Percentiles rank a stretch among this genome's conserved stretches.
Evolutionary conservation across 371 early-diverging fungal species (phyloP).

Genomic region (Syncephalastrum monosporum): DNA sequence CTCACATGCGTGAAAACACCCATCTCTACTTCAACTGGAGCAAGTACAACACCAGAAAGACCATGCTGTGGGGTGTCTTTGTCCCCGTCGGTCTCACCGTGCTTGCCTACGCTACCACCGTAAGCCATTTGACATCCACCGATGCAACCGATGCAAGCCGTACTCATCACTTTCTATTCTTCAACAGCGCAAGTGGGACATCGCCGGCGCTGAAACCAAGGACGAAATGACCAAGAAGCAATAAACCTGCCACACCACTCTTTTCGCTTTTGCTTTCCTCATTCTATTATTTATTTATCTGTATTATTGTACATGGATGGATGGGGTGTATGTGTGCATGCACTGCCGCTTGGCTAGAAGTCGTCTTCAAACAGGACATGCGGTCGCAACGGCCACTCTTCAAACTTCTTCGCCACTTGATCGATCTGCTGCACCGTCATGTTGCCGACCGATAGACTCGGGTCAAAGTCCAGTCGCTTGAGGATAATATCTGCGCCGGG

Average conservation of each 20-base stretch:
- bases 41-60: constrained; percentile 44
- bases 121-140: constrained; percentile 21
- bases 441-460: constrained; percentile 39
- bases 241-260: too few species aligned
- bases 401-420: constrained; percentile 60
- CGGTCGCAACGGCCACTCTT: constrained; percentile 63
- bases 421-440: constrained; percentile 55
- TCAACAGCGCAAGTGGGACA: constrained; percentile 44
- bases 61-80: constrained; percentile 48
- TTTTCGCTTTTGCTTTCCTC: too few species aligned
- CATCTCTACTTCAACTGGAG: constrained; percentile 57
- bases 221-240: constrained; percentile 23
- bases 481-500: constrained; percentile 67
- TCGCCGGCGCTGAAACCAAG: constrained; percentile 47
- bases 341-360: too few species aligned
- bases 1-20: constrained; percentile 63
- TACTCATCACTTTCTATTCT: background rate
- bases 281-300: too few species aligned
- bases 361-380: constrained; percentile 49
- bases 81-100: constrained; percentile 55
- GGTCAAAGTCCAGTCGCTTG: constrained; percentile 51
- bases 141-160: too few species aligned
- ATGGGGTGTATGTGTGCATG: too few species aligned
- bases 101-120: constrained; percentile 50
- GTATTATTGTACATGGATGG: too few species aligned